phyloP scores from a whole-genome alignment of 345 rosid species.

The Psidium friedrichsthalianum region DNA sequence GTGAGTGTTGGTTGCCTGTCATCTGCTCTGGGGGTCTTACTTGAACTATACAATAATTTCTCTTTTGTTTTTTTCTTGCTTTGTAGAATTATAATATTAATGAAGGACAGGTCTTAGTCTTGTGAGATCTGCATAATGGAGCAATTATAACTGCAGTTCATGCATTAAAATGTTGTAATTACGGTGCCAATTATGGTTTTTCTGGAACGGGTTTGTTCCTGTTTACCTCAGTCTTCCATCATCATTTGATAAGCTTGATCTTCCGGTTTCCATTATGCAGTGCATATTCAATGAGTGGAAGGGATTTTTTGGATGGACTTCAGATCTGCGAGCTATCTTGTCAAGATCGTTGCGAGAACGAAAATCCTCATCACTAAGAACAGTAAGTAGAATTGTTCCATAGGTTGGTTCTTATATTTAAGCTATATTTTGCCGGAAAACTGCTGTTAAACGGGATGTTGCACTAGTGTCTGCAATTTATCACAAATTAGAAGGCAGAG shows the following conservation, averaged over 20 bases:
- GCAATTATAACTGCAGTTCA: not conserved
- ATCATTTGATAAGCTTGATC: not conserved
- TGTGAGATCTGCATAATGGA: not conserved
- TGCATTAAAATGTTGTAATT: not conserved
- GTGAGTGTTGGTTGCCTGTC: not conserved
- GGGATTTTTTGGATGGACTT: constrained; percentile 61
- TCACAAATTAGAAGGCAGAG: not conserved
- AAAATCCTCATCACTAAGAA: constrained; percentile 45
- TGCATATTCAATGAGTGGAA: constrained; percentile 85
- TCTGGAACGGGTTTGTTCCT: not conserved
- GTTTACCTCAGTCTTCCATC: not conserved
- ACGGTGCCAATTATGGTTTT: not conserved
- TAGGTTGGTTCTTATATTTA: not conserved
- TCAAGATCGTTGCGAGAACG: constrained; percentile 61
- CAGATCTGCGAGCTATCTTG: constrained; percentile 50
- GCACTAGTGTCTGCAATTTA: not conserved
- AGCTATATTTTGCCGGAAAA: not conserved
- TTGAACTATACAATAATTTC: not conserved
- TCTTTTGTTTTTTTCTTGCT: not conserved
- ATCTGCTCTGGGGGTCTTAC: not conserved
- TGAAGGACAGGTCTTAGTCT: not conserved
- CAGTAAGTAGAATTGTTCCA: constrained; percentile 24
- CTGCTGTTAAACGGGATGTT: not conserved
- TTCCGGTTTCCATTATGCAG: constrained; percentile 18
- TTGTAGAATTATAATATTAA: not conserved